phyloP scores from a whole-genome alignment of 345 rosid genomes.

The Gossypium sturtianum region DNA sequence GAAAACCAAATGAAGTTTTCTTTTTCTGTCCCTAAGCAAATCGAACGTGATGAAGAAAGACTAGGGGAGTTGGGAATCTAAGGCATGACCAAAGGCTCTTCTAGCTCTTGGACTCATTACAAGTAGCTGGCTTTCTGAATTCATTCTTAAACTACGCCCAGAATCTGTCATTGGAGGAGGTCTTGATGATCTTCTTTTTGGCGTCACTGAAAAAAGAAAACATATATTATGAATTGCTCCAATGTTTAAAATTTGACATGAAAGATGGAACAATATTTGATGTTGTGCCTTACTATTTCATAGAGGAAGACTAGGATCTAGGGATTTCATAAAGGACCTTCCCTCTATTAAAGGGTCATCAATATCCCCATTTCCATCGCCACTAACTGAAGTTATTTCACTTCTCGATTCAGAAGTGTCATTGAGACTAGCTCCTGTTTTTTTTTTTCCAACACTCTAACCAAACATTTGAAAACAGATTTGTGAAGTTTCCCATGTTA shows the following conservation, averaged over 20 bases:
- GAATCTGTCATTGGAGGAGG: constrained; percentile 43
- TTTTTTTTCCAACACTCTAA: constrained; percentile 57
- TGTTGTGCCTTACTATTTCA: not conserved
- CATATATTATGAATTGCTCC: not conserved
- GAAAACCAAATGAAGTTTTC: too few species aligned
- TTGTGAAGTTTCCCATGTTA: constrained; percentile 12
- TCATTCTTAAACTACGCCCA: constrained; percentile 48
- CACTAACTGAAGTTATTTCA: constrained; percentile 64
- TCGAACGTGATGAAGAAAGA: not conserved
- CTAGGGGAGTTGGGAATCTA: constrained; percentile 78
- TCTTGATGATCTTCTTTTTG: constrained; percentile 36
- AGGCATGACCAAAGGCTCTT: constrained; percentile 53
- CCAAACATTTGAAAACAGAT: constrained; percentile 85
- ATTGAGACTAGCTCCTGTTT: constrained; percentile 20
- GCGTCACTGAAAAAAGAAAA: constrained; percentile 33
- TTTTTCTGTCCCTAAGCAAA: not conserved
- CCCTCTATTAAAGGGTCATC: constrained; percentile 45
- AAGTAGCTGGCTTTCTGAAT: constrained; percentile 49
- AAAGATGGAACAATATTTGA: not conserved
- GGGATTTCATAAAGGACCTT: constrained; percentile 25
- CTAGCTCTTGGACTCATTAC: constrained; percentile 45
- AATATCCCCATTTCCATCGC: constrained; percentile 40
- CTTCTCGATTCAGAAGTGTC: constrained; percentile 79
- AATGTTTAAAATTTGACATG: not conserved
- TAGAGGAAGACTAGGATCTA: constrained; percentile 13